Base-by-base conservation (phyloP, 169 alveolate genomes). In the Plasmodium coatneyi region DNA sequence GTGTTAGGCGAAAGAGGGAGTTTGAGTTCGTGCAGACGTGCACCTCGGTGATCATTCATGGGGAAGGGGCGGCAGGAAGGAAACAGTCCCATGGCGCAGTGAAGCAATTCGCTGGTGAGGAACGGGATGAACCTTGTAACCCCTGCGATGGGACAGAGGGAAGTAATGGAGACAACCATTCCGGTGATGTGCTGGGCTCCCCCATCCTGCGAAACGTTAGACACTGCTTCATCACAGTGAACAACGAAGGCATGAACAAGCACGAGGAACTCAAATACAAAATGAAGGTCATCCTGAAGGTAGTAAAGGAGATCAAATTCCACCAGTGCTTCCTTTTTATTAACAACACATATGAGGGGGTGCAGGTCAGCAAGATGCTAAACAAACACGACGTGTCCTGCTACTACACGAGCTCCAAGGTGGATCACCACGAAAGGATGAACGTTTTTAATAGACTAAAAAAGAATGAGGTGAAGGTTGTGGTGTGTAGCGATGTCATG, bases 401-500 rank as follows among this genome's bases (percentile, higher is more conserved):
- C 80, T 70, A 83, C 74, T 72, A 95, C 90, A 83, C 84, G 25
- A 96, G 97, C 72, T 92, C 97, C 5, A 95, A 95, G 81, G 43
- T 81, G 83, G 95, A 95, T 30, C 84, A 86, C 83, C 91, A 70
- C n/a, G 96, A 90, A 89, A 92, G 96, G 80, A 84, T 80, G 84
- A 72, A 79, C 6, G 78, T 56, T 22, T 80, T 95, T 30, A 72
- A 84, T 22, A 92, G 74, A 7, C 80, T 94, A 9, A 32, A 46
- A 41, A 80, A 84, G 22, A 95, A 86, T 81, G 80, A 83, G 25
- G 82, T 96, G 41, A 96, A 95, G 54, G 92, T 98, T 54, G 95
- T 98, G 60, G 96, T 98, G 22, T 97, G 98, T 82, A 96, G 99
- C 4, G 99, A 98, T 90, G 97, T 98, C n/a, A 96, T 98, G 80